Base-by-base conservation (phyloP, 2,329 filamentous ascomycete genomes). In the Penicillium sp. region DNA sequence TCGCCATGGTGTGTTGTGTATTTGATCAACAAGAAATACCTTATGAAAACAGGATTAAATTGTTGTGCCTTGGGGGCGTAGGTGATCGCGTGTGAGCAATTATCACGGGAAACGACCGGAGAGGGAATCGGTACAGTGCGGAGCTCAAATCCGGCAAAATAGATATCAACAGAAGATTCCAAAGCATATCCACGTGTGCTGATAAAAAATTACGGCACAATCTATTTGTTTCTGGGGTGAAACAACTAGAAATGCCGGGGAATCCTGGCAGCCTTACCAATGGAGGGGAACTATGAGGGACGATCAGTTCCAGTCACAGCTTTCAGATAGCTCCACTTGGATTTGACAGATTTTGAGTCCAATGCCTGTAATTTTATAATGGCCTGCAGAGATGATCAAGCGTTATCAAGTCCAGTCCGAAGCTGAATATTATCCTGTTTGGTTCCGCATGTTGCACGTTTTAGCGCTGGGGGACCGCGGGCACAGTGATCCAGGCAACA, bases 1-100 rank as follows among this genome's bases (percentile, higher is more conserved):
- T 79, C 56, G 81, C 73, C 79, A 85, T 85, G 67, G 66, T 72
- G 61, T 49, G 40, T 50, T 4, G 27, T 49, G 23, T 23, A n/a
- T 23, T 20, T 37, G n/a, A 37, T n/a, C 8, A 40, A 40, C 18
- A 40, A 20, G 1, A 12, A 12, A 20, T 12, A 22, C 4, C 37
- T 22, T 20, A 12, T 12, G 7, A 12, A 40, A 18, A 40, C 11
- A 40, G 5, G 22, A 22, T 2, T 22, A 40, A 40, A 22, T 18
- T 4, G 33, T 37, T 8, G 33, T 37, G 33, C 33, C 8, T 18
- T 18, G 33, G 15, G n/a, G n/a, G n/a, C 6, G 37, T 22, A 18
- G 18, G n/a, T 40, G 37, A 22, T 40, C 37, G 37, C 37, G 37
- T 40, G 37, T 40, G 37, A 40, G 37, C 3, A 14, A 22, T 12